Base-by-base conservation (phyloP, 2,329 filamentous ascomycete genomes). In the Clarireedia hainanense region DNA sequence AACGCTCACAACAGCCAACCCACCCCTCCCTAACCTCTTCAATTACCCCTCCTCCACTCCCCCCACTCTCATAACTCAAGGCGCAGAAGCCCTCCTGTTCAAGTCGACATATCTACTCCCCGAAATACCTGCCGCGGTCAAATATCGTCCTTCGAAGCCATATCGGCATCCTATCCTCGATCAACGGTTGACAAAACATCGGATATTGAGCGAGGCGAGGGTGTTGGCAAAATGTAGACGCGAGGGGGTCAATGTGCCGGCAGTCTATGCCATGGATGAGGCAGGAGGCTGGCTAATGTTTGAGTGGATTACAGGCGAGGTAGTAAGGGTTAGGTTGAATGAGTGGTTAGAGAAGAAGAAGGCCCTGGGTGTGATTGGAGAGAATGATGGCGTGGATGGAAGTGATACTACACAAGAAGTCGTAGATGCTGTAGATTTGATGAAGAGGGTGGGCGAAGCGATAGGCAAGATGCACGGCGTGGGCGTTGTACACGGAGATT, bases 11-110 rank as follows among this genome's bases (percentile, higher is more conserved):
- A 50, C 9, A 10, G 12, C 42, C 12, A 20, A n/a, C 6, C 57
- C 50, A 34, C 59, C 52, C 43, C 57, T 63, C 40, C 67, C 65
- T 49, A 57, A 65, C 54, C 65, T 63, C 47, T 63, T 67, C 55
- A 49, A 54, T 76, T 75, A 83, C 74, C 80, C 80, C 69, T 75
- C 80, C 59, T 75, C 81, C 40, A 71, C 76, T 63, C 72, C 80
- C 49, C 83, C 89, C 60, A 72, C 69, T 49, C 87, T 96, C 67
- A 82, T 97, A 64, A 86, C 89, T 56, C 94, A 97, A 78, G 94
- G 94, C 73, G 94, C 94, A 69, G 94, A 99, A 81, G 91, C 89
- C 58, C 89, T 92, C 62, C 83, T 99, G 68, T 97, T 95, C 81
- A 86, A 84, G 71, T 92, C 89, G 17, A 85, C 82, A 55, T 95